Evolutionary conservation across 495 filamentous ascomycete species (phyloP).

Genomic region (Penicillium malachiteum): DNA sequence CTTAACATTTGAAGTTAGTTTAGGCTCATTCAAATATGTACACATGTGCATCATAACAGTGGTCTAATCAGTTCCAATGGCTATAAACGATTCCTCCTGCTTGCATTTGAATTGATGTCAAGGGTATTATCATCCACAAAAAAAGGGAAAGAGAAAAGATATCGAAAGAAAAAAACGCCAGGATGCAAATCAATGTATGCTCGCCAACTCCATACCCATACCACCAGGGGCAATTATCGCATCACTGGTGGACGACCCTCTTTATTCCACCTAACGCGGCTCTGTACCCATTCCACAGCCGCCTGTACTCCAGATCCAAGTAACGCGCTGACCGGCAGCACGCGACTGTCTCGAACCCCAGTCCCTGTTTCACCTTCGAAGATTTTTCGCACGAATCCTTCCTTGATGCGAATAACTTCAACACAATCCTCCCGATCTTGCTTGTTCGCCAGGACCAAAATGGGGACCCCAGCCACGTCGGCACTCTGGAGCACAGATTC

Average conservation of each 20-base stretch:
- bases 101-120: not conserved
- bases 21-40: too few relatives aligned
- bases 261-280: constrained; percentile 92
- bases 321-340: constrained; percentile 87
- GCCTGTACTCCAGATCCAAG: constrained; percentile 89
- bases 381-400: constrained; percentile 87
- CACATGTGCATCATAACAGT: too few relatives aligned
- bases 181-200: constrained; percentile 17
- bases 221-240: constrained; percentile 52
- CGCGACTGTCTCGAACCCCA: constrained; percentile 82
- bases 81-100: not conserved
- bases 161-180: constrained; percentile 23
- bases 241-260: constrained; percentile 89
- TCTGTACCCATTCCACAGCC: constrained; percentile 93
- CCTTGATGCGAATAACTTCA: constrained; percentile 95
- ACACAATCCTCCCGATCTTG: constrained; percentile 97
- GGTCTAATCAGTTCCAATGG: too few relatives aligned
- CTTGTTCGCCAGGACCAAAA: constrained; percentile 94
- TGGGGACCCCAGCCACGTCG: constrained; percentile 84
- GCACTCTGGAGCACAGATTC: constrained; percentile 80
- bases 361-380: constrained; percentile 90
- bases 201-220: not conserved
- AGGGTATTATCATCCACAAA: constrained; percentile 7
- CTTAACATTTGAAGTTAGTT: too few relatives aligned
- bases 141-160: not conserved